Percentiles rank a stretch among this genome's conserved stretches.
phyloP scores from a whole-genome alignment of 257 asterid species.

The Nyctanthes arbortristis region DNA sequence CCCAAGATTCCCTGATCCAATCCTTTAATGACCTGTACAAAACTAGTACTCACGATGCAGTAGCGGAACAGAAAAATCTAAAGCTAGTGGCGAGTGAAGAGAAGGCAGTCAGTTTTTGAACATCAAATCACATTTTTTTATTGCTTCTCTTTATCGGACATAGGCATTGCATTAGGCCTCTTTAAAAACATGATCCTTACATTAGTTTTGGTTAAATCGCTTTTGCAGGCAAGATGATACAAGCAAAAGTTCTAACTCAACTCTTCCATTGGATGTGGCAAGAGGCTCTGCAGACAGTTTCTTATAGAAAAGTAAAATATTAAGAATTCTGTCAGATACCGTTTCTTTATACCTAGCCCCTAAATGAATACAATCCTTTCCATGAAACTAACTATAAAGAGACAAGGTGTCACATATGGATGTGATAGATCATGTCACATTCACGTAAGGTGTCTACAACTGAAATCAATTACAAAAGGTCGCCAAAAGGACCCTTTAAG shows the following conservation, averaged over 20 bases:
- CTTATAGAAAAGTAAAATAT: not conserved
- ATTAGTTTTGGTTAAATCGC: not conserved
- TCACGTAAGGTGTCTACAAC: too few relatives aligned
- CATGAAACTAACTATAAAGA: too few relatives aligned
- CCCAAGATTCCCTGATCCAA: slow-evolving; percentile 91
- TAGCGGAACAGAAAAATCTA: not conserved
- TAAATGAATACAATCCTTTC: not conserved
- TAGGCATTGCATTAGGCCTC: not conserved
- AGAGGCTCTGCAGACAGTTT: not conserved
- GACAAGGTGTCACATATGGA: too few relatives aligned
- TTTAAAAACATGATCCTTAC: not conserved
- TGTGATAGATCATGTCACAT: too few relatives aligned
- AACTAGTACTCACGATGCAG: not conserved
- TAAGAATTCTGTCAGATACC: not conserved
- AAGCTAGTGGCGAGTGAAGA: not conserved
- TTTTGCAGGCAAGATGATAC: not conserved
- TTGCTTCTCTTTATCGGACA: not conserved
- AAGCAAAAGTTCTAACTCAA: not conserved
- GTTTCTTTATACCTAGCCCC: not conserved
- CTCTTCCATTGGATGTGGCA: not conserved
- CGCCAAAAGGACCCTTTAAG: too few relatives aligned
- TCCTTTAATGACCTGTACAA: slow-evolving; percentile 72
- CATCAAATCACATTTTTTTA: not conserved
- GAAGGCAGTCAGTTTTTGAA: not conserved
- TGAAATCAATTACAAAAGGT: too few relatives aligned